phyloP scores from a whole-genome alignment of 169 alveolate species.

The Cystoisospora suis region DNA sequence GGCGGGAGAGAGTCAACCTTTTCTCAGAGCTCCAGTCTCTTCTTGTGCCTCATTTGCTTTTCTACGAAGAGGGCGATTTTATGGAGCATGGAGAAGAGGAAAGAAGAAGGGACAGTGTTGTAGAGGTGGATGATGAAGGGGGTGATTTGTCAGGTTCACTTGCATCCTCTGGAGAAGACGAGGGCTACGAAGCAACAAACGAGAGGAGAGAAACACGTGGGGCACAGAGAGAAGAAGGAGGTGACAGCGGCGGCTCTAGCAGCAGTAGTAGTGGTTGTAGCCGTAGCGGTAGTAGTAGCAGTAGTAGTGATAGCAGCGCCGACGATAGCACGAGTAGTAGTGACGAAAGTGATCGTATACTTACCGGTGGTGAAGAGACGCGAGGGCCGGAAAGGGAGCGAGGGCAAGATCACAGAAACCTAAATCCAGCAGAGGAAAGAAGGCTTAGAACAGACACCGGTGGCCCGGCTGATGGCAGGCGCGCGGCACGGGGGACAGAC shows the following conservation, averaged over 20 bases:
- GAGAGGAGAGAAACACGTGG: background rate
- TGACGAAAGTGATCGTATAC: background rate
- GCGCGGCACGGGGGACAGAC: background rate
- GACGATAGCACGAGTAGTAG: background rate
- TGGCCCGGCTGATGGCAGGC: no score
- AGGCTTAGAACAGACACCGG: no score
- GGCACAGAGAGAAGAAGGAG: background rate
- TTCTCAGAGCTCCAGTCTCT: conserved; percentile 20
- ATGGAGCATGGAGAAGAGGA: background rate
- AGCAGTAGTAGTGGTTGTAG: background rate
- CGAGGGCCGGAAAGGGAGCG: no score
- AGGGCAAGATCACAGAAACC: no score
- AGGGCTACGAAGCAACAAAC: no score
- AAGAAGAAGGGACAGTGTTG: background rate
- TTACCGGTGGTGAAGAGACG: no score
- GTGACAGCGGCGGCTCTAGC: background rate
- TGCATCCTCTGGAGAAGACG: no score
- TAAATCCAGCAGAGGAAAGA: no score
- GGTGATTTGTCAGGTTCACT: no score
- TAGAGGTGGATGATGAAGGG: background rate
- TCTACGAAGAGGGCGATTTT: conserved; percentile 26
- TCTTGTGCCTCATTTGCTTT: conserved; percentile 25
- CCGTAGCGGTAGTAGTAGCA: background rate
- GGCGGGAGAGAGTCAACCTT: background rate
- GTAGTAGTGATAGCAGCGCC: background rate